Conservation (phyloP, 208 protist species). For the Trypanosoma avium region DNA sequence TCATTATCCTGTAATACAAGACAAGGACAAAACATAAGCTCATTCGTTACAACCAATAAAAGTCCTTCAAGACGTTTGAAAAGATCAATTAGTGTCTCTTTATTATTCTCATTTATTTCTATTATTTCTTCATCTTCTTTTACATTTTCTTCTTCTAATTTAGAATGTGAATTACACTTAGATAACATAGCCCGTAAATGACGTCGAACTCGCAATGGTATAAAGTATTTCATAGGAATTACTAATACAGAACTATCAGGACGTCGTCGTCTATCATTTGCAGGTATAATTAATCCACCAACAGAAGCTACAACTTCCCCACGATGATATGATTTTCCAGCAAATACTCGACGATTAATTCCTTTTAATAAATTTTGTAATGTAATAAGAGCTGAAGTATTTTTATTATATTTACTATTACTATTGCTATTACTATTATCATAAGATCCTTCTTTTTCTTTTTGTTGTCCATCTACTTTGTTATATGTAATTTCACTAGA, state of each 20-base stretch:
- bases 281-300: conserved; percentile 58
- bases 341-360: conserved; percentile 64
- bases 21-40: conserved; percentile 89
- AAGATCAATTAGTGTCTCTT: conserved; percentile 29
- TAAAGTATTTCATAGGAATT: conserved; percentile 68
- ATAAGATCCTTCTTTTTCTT: neutral
- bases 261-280: conserved; percentile 40
- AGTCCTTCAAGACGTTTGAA: conserved; percentile 41
- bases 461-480: neutral
- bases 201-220: conserved; percentile 39
- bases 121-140: neutral
- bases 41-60: conserved; percentile 80
- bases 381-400: conserved; percentile 7
- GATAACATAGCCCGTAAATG: neutral
- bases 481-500: neutral
- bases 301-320: conserved; percentile 74
- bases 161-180: too few relatives aligned
- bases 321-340: conserved; percentile 61
- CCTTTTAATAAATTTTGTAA: conserved; percentile 36
- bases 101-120: neutral
- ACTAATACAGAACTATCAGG: conserved; percentile 60
- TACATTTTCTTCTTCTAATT: neutral
- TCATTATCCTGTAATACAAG: conserved; percentile 22
- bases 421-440: conserved; percentile 26
- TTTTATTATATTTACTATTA: conserved; percentile 26